Base-by-base conservation (phyloP, 139 green algal genomes). In the Marvania coccoides region DNA sequence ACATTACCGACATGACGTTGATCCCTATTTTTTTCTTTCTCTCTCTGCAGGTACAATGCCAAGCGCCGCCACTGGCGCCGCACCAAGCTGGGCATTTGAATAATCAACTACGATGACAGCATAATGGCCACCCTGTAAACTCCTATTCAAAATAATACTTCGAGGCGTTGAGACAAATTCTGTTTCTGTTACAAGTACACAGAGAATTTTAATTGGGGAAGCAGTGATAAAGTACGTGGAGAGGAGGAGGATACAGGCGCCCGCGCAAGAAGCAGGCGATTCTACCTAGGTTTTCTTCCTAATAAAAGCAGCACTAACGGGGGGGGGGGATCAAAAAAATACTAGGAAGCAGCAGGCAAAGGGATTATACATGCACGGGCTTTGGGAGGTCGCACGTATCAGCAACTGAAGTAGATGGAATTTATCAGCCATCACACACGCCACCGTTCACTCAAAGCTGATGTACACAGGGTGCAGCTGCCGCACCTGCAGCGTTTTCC, bases 21-120 rank as follows among this genome's bases (percentile, higher is more conserved):
- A n/a, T n/a, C n/a, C n/a, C n/a, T n/a, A 61, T 40, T 12, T 19
- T 38, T 19, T 39, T 38, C 29, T 47, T 23, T 34, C 15, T 9
- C 13, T 9, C 24, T 39, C 8, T 37, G 45, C 79, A 88, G 84
- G 48, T 97, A 97, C 85, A 97, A 97, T 70, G 90, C 91, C 47
- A 97, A 97, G 88, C 74, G 91, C 46, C 79, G 91, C 28, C 91
- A 97, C 83, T 97, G 91, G 91, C 78, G 91, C 54, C 80, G 91
- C 61, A 97, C 89, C 70, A 97, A 97, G 87, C 82, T 97, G 60
- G 85, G 85, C 72, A 74, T 97, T 34, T 80, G 65, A 79, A 58
- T 30, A 40, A 46, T 26, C 35, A 28, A 0, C 8, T 14, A 35
- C 24, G 7, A 39, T n/a, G n/a, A n/a, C n/a, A n/a, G n/a, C n/a